phyloP scores from a whole-genome alignment of 2,329 filamentous ascomycete genomes.

The Chaetomiaceae sp. region DNA sequence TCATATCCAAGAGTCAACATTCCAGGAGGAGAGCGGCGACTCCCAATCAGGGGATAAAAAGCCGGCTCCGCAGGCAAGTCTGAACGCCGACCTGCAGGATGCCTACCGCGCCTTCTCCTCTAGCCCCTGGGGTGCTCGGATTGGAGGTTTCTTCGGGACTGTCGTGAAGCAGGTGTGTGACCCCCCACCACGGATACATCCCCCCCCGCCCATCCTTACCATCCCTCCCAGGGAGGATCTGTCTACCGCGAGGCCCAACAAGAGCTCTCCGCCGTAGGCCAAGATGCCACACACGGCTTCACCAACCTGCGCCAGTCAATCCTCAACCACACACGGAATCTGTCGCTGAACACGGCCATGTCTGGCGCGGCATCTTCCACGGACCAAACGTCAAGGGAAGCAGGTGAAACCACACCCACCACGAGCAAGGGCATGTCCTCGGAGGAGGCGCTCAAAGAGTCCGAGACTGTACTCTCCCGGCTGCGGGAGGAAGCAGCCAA shows the following conservation, averaged over 20 bases:
- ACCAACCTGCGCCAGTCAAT: constrained; percentile 64
- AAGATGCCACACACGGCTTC: constrained; percentile 78
- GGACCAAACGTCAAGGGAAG: constrained; percentile 31
- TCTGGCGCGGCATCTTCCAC: constrained; percentile 24
- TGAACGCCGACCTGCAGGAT: constrained; percentile 88
- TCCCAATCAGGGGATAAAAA: constrained; percentile 38
- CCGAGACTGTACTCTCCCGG: constrained; percentile 66
- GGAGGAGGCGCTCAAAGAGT: constrained; percentile 44
- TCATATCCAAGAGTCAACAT: constrained; percentile 82
- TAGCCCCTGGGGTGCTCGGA: constrained; percentile 83
- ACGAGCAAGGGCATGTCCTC: constrained; percentile 36
- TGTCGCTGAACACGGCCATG: constrained; percentile 57
- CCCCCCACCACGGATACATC: neutral
- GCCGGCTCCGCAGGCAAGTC: constrained; percentile 46
- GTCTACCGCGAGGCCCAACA: constrained; percentile 83
- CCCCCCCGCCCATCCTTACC: constrained; percentile 1
- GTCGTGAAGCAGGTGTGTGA: constrained; percentile 81
- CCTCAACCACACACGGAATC: constrained; percentile 66
- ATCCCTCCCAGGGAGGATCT: constrained; percentile 58
- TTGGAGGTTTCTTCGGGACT: constrained; percentile 83
- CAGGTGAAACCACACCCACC: constrained; percentile 43
- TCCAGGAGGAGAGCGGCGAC: constrained; percentile 50
- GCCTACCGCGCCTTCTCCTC: constrained; percentile 90
- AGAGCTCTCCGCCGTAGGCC: constrained; percentile 73
- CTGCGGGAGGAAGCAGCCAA: constrained; percentile 75